phyloP scores from a whole-genome alignment of 441 rosid species.

The Adansonia rubrostipa region DNA sequence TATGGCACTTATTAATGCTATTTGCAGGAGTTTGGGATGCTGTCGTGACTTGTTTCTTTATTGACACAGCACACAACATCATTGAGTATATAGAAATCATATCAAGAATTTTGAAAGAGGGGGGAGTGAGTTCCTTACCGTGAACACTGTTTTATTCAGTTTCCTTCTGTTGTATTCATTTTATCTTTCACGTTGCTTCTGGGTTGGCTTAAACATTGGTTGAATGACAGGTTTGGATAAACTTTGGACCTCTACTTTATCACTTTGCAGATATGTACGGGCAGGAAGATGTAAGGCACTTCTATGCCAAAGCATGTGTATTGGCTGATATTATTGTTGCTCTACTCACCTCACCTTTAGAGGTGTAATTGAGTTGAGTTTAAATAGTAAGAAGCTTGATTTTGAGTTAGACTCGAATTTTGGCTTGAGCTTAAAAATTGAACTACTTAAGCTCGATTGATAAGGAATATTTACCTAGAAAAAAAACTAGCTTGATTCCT shows the following conservation, averaged over 20 bases:
- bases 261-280: constrained; percentile 91
- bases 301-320: constrained; percentile 3
- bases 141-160: constrained; percentile 23
- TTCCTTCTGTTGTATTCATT: neutral
- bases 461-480: neutral
- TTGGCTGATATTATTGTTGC: constrained; percentile 3
- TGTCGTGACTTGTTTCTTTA: constrained; percentile 94
- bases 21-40: constrained; percentile 94
- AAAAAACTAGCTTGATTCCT: constrained; percentile 1
- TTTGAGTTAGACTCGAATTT: neutral
- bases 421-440: neutral
- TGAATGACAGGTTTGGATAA: constrained; percentile 84
- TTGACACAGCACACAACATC: constrained; percentile 94
- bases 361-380: neutral
- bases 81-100: constrained; percentile 92
- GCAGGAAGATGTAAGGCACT: constrained; percentile 73
- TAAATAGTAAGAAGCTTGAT: neutral
- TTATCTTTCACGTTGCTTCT: constrained; percentile 18
- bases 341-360: neutral
- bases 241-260: constrained; percentile 91
- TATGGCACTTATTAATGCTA: constrained; percentile 19
- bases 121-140: constrained; percentile 66
- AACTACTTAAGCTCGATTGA: neutral
- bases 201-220: constrained; percentile 25
- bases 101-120: constrained; percentile 88